phyloP scores from a whole-genome alignment of 2,329 filamentous ascomycete species.

The Salinomyces thailandicus region DNA sequence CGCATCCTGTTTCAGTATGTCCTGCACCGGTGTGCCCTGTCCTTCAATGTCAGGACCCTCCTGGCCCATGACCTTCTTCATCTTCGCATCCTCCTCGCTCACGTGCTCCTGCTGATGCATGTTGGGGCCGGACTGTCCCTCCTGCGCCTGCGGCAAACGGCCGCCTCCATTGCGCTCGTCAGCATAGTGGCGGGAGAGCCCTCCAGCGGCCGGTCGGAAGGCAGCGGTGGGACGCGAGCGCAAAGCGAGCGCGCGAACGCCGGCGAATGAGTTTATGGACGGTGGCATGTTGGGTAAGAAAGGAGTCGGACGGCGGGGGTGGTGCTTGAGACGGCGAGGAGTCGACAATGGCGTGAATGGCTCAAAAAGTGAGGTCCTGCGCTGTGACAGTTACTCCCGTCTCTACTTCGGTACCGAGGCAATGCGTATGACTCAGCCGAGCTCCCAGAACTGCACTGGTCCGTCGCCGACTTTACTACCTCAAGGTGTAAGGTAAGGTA shows the following conservation, averaged over 20 bases:
- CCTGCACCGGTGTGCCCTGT: slow-evolving; percentile 56
- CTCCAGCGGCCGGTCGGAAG: slow-evolving; percentile 16
- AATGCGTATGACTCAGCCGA: too few species aligned
- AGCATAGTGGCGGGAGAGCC: slow-evolving; percentile 12
- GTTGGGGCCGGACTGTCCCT: slow-evolving; percentile 34
- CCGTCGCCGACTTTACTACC: too few species aligned
- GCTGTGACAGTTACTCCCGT: too few species aligned
- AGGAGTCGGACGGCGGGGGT: neutral
- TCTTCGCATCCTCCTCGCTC: slow-evolving; percentile 54
- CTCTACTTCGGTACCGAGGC: too few species aligned
- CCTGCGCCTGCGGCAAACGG: slow-evolving; percentile 15
- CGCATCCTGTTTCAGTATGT: slow-evolving; percentile 54
- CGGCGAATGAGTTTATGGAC: slow-evolving; percentile 1
- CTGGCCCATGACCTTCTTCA: slow-evolving; percentile 47
- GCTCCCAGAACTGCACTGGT: too few species aligned
- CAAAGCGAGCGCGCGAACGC: slow-evolving; percentile 6
- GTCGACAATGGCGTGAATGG: too few species aligned
- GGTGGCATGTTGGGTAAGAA: slow-evolving; percentile 1
- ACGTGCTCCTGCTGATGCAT: slow-evolving; percentile 48
- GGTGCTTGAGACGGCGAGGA: neutral
- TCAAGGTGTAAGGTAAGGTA: too few species aligned
- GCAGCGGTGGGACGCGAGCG: slow-evolving; percentile 4
- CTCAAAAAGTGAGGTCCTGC: neutral
- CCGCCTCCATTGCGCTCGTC: slow-evolving; percentile 17
- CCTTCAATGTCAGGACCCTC: slow-evolving; percentile 48